These are phyloP conservation scores for Acorus calamus DNA, from an alignment of 106 monocot species.

Conservation along the genomic window DNA sequence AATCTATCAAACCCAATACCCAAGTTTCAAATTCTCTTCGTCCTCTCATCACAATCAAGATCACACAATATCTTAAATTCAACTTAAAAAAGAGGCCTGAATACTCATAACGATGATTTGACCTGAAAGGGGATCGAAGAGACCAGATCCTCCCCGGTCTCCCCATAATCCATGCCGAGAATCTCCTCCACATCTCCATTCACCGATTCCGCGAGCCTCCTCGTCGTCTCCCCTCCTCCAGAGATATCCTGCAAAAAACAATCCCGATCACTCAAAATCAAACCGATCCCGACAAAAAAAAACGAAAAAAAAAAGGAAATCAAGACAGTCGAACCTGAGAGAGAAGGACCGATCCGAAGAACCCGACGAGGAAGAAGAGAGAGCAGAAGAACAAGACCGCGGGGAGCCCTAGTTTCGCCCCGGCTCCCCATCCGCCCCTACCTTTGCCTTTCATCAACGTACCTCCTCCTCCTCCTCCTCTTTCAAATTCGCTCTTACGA, in stretches of 20 bases:
- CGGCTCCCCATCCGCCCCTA: slow-evolving; percentile 9
- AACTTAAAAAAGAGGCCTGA: background rate
- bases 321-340: slow-evolving; percentile 7
- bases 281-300: background rate
- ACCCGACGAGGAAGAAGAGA: slow-evolving; percentile 67
- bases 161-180: slow-evolving; percentile 37
- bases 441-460: slow-evolving; percentile 3
- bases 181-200: slow-evolving; percentile 4
- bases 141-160: slow-evolving; percentile 29
- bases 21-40: no score
- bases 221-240: slow-evolving; percentile 4
- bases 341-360: slow-evolving; percentile 38
- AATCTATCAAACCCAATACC: no score
- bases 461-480: no score
- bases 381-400: slow-evolving; percentile 26
- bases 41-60: no score
- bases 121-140: slow-evolving; percentile 54
- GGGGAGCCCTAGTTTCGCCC: slow-evolving; percentile 38
- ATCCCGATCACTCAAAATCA: background rate
- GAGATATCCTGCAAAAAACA: slow-evolving; percentile 15
- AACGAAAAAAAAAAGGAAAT: background rate
- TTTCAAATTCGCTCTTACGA: no score
- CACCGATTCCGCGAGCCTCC: slow-evolving; percentile 11
- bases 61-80: no score
- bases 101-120: background rate